These are phyloP conservation scores for Phytophthora cryptogea DNA, from an alignment of 352 stramenopile genomes.

Conservation along the genomic window DNA sequence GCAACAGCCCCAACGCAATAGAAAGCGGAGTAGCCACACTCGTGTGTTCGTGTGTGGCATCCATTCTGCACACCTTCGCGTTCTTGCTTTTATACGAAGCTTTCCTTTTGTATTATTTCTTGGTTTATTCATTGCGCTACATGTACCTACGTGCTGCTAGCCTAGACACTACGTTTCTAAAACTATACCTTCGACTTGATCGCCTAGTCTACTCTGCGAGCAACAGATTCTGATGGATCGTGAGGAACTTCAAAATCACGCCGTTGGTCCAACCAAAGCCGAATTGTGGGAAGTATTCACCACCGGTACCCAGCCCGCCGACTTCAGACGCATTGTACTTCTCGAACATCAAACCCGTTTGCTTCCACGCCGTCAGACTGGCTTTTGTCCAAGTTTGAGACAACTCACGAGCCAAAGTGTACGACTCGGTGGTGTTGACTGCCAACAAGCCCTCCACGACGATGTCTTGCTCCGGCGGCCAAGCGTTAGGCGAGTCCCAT, in stretches of 20 bases:
- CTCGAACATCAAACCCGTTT: constrained; percentile 87
- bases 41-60: constrained; percentile 21
- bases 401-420: constrained; percentile 54
- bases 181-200: not conserved
- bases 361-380: constrained; percentile 63
- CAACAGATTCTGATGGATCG: constrained; percentile 76
- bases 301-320: constrained; percentile 69
- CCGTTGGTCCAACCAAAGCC: constrained; percentile 90
- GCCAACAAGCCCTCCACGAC: constrained; percentile 77
- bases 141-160: not conserved
- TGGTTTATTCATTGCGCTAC: constrained; percentile 8
- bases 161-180: constrained; percentile 8
- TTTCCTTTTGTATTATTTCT: constrained; percentile 18
- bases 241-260: constrained; percentile 88
- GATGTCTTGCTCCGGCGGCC: constrained; percentile 85
- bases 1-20: constrained; percentile 28
- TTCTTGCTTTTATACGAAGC: constrained; percentile 35
- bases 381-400: constrained; percentile 66
- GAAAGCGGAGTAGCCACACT: constrained; percentile 25
- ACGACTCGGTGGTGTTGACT: constrained; percentile 50
- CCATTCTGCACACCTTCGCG: constrained; percentile 33
- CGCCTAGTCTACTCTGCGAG: constrained; percentile 18
- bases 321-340: constrained; percentile 86
- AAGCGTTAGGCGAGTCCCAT: constrained; percentile 88
- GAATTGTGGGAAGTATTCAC: constrained; percentile 90